A percentile compares a stretch with the other conserved stretches of the same genome.
Evolutionary conservation across 140 eudicot genomes (phyloP).

Genomic region (Anethum foeniculum): DNA sequence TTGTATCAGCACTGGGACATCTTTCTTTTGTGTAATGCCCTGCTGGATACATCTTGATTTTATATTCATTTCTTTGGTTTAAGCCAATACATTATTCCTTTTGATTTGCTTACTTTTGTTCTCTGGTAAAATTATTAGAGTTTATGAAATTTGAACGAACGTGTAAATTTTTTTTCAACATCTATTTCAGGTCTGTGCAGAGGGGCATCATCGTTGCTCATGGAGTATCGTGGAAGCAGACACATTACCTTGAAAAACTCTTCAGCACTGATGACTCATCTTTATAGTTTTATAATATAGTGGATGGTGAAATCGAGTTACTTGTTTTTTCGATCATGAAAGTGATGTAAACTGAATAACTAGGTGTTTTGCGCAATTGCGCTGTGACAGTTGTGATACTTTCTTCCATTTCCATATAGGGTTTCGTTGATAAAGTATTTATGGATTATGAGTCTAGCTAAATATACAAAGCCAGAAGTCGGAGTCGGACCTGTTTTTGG

Average conservation of each 20-base stretch:
- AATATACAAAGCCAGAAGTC: not conserved
- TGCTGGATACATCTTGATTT: not conserved
- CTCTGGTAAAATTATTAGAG: not conserved
- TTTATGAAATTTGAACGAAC: not conserved
- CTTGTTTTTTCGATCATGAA: not conserved
- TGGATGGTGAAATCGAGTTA: conserved; percentile 3
- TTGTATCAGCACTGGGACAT: not conserved
- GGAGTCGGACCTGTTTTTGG: not conserved
- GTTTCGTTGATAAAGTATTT: not conserved
- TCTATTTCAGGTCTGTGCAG: conserved; percentile 3
- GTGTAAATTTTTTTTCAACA: not conserved
- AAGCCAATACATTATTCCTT: not conserved
- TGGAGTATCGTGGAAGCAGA: not conserved
- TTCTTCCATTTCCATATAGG: not conserved
- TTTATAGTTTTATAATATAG: conserved; percentile 8
- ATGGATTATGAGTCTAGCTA: not conserved
- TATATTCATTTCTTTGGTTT: not conserved
- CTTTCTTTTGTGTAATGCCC: not conserved
- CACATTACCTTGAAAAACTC: not conserved
- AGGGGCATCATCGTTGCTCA: not conserved
- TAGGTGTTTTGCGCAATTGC: conserved; percentile 7
- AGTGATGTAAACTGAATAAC: not conserved
- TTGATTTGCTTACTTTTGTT: not conserved
- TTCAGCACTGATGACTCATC: not conserved
- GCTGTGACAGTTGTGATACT: conserved; percentile 5